Evolutionary conservation across 2,329 filamentous ascomycete genomes (phyloP).

Genomic region (Phaeosphaeria sp.): DNA sequence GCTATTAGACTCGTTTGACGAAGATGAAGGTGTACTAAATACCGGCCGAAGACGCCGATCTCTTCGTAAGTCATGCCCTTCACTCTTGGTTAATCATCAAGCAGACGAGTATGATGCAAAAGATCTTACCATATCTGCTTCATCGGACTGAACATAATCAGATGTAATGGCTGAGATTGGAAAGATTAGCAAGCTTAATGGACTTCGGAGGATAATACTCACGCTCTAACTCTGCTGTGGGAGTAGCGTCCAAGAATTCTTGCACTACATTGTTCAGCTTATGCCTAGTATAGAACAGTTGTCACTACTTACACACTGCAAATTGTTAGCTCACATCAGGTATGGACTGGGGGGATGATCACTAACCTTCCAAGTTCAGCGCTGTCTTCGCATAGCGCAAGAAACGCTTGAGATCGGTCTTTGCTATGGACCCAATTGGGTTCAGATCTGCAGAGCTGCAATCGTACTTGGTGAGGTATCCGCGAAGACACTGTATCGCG

Average conservation of each 20-base stretch:
- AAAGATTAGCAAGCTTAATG: too few species aligned
- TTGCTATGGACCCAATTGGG: constrained; percentile 67
- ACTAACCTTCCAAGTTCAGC: constrained; percentile 58
- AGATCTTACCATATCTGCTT: constrained; percentile 55
- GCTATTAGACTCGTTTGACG: neutral
- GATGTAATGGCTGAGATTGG: constrained; percentile 60
- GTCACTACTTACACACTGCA: neutral
- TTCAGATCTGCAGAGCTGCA: constrained; percentile 58
- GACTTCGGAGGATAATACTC: neutral
- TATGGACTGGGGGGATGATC: neutral
- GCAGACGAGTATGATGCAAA: neutral
- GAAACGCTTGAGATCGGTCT: constrained; percentile 75
- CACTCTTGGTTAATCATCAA: neutral
- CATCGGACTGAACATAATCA: constrained; percentile 65
- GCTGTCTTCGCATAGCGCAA: constrained; percentile 62
- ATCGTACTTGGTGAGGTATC: constrained; percentile 76
- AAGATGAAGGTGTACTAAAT: neutral
- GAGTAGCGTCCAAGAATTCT: constrained; percentile 64
- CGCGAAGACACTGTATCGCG: constrained; percentile 50
- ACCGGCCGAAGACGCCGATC: constrained; percentile 59
- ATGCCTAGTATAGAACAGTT: neutral
- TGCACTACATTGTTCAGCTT: constrained; percentile 61
- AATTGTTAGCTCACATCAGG: neutral
- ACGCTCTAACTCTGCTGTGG: constrained; percentile 61
- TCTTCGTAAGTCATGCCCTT: constrained; percentile 57